Conservation (phyloP, 345 rosid genomes). For the Eucalyptus pauciflora region DNA sequence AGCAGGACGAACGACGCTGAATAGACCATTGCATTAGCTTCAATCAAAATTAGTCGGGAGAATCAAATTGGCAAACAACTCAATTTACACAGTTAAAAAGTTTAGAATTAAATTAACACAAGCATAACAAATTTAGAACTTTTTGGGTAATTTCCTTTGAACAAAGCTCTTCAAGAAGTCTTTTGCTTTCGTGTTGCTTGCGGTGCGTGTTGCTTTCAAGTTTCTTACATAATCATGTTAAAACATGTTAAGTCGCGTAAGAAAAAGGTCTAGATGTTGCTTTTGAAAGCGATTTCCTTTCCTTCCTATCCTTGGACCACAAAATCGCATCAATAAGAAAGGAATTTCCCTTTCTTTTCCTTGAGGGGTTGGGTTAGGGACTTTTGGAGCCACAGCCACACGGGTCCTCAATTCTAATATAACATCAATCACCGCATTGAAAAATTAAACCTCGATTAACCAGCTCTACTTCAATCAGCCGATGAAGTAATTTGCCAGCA, state of each 20-base stretch:
- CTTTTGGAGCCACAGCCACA: background rate
- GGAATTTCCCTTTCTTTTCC: background rate
- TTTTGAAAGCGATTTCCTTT: background rate
- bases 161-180: background rate
- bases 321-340: background rate
- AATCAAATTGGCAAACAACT: no score
- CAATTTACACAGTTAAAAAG: no score
- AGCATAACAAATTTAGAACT: no score
- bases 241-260: background rate
- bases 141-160: background rate
- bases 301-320: background rate
- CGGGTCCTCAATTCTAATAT: background rate
- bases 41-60: no score
- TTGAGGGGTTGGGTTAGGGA: background rate
- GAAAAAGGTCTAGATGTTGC: background rate
- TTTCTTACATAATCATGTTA: background rate
- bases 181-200: background rate
- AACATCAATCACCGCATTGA: background rate
- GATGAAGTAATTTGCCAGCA: background rate
- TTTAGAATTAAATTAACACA: no score
- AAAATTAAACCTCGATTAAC: background rate
- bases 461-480: background rate
- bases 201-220: background rate
- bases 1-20: rapidly evolving
- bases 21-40: no score